Evolutionary conservation across 139 green algal genomes (phyloP).

Genomic region (Micractinium sp.): DNA sequence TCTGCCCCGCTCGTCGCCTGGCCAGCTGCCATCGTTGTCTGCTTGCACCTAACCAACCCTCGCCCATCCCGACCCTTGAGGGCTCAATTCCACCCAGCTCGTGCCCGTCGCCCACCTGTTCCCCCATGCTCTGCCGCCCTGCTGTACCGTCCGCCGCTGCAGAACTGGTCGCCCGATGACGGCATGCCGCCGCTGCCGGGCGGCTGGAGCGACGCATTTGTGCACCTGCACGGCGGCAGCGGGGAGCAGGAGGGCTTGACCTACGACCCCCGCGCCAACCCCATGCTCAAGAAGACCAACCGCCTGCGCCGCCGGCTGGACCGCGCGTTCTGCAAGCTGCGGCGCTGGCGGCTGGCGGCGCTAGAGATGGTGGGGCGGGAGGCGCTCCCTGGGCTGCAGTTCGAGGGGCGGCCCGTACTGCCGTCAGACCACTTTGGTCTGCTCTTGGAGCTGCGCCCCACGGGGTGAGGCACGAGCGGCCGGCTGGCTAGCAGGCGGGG

Average conservation of each 20-base stretch:
- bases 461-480: background rate
- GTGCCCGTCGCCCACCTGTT: background rate
- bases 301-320: conserved; percentile 49
- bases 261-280: conserved; percentile 61
- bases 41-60: no score
- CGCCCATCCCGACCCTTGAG: no score
- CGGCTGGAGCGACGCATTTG: conserved; percentile 64
- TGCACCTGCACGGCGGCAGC: conserved; percentile 16
- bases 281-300: conserved; percentile 58
- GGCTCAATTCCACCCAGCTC: background rate
- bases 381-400: conserved; percentile 49
- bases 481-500: background rate
- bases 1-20: no score
- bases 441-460: conserved; percentile 36
- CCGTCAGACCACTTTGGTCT: conserved; percentile 74
- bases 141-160: background rate
- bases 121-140: background rate
- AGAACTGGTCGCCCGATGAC: conserved; percentile 30
- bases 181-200: conserved; percentile 43
- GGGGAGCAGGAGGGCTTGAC: conserved; percentile 52
- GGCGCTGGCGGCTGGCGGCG: conserved; percentile 42
- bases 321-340: conserved; percentile 43
- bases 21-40: no score
- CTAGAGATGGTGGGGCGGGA: conserved; percentile 62
- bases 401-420: conserved; percentile 57